phyloP scores from a whole-genome alignment of 2,329 filamentous ascomycete genomes.

The Aspergillus sergii region DNA sequence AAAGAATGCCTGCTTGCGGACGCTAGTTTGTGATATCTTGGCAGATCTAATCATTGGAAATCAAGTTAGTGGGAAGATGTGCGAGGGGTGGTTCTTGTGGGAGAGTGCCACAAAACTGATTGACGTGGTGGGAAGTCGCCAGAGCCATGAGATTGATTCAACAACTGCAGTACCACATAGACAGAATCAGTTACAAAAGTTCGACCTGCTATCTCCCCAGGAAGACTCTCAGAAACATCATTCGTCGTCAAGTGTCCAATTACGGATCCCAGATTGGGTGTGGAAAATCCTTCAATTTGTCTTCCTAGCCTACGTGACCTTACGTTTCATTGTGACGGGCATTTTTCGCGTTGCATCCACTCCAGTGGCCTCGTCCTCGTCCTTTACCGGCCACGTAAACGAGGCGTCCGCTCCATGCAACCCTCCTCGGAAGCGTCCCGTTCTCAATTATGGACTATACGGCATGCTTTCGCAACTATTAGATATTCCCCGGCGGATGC shows the following conservation, averaged over 20 bases:
- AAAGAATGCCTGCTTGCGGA: conserved; percentile 80
- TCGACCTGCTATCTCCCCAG: conserved; percentile 54
- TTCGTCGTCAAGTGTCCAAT: conserved; percentile 35
- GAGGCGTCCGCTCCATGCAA: conserved; percentile 35
- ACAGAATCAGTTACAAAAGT: conserved; percentile 56
- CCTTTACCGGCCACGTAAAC: conserved; percentile 26
- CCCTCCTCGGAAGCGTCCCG: conserved; percentile 54
- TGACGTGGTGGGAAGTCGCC: conserved; percentile 44
- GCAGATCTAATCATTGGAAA: conserved; percentile 88
- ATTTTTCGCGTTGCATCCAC: conserved; percentile 69
- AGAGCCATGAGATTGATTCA: conserved; percentile 22
- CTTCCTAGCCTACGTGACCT: conserved; percentile 59
- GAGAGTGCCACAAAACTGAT: conserved; percentile 76
- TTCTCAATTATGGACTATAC: conserved; percentile 78
- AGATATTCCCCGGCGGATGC: conserved; percentile 79
- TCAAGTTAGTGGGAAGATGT: conserved; percentile 75
- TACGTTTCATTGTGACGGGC: conserved; percentile 67
- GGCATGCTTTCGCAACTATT: conserved; percentile 71
- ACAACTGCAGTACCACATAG: conserved; percentile 35
- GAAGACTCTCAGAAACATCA: conserved; percentile 28
- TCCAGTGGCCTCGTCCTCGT: conserved; percentile 38
- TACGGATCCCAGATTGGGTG: conserved; percentile 42
- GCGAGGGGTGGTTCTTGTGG: conserved; percentile 87
- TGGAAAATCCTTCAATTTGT: conserved; percentile 57
- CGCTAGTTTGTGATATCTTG: conserved; percentile 83